These are phyloP conservation scores for Talaromyces verruculosus DNA, from an alignment of 2,329 filamentous ascomycete species.

Conservation along the genomic window DNA sequence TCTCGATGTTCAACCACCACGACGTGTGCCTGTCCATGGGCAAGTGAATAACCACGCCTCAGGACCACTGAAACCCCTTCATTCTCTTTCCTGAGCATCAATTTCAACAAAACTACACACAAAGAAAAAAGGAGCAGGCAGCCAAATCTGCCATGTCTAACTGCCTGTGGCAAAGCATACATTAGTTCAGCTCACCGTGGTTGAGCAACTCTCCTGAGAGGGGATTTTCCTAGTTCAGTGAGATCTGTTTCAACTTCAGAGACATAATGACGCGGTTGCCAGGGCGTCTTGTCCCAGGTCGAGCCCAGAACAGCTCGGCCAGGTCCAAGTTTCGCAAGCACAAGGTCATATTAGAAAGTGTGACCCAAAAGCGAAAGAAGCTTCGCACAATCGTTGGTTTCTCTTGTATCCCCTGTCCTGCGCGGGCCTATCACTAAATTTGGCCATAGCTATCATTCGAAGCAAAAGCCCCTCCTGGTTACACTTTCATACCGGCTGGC, in stretches of 20 bases:
- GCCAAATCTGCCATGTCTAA: constrained; percentile 6
- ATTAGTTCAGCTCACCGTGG: not conserved
- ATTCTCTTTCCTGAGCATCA: not conserved
- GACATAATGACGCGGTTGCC: constrained; percentile 35
- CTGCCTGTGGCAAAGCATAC: constrained; percentile 7
- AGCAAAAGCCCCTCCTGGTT: constrained; percentile 57
- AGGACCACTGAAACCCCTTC: not conserved
- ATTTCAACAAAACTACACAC: not conserved
- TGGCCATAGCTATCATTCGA: constrained; percentile 54
- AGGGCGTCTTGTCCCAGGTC: constrained; percentile 30
- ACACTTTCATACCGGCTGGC: constrained; percentile 61
- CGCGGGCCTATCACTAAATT: constrained; percentile 35
- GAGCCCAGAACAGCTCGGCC: constrained; percentile 34
- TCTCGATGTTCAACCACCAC: constrained; percentile 2
- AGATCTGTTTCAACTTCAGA: not conserved
- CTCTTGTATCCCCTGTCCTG: constrained; percentile 1
- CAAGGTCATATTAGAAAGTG: constrained; percentile 59
- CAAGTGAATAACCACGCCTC: not conserved
- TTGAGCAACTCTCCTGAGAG: not conserved
- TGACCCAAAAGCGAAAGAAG: constrained; percentile 62
- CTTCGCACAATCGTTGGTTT: constrained; percentile 53
- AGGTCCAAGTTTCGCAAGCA: constrained; percentile 46
- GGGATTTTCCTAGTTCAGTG: not conserved
- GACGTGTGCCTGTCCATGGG: not conserved
- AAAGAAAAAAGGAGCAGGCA: not conserved